These are phyloP conservation scores for Gracilaria caudata DNA, from an alignment of 23 red algal genomes.

Conservation along the genomic window DNA sequence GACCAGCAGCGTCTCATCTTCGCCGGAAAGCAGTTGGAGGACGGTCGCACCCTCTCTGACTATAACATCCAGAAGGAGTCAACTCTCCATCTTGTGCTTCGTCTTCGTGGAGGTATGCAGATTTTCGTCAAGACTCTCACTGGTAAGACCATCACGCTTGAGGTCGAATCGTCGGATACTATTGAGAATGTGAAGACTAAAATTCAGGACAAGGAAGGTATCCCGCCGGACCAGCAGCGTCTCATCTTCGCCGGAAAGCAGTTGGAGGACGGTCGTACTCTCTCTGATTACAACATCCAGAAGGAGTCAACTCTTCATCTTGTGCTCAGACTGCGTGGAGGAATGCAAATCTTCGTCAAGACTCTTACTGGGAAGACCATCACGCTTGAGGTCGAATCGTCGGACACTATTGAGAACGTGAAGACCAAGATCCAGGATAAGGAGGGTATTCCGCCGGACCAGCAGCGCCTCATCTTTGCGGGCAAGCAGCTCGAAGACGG, in stretches of 20 bases:
- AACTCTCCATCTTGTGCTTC: conserved; percentile 96
- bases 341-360: conserved; percentile 99
- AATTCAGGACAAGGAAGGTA: conserved; percentile 99
- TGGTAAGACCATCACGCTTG: conserved; percentile 98
- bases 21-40: conserved; percentile 99
- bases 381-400: conserved; percentile 97
- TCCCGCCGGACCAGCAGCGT: conserved; percentile 98
- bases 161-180: conserved; percentile 97
- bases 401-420: conserved; percentile 98
- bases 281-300: conserved; percentile 98
- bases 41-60: conserved; percentile 95
- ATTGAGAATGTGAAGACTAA: conserved; percentile 99
- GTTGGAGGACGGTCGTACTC: conserved; percentile 93
- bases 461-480: conserved; percentile 98
- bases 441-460: conserved; percentile 98
- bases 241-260: conserved; percentile 98
- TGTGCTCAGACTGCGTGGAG: conserved; percentile 79
- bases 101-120: conserved; percentile 93
- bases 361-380: conserved; percentile 98
- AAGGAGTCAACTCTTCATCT: conserved; percentile 97
- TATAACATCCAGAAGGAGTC: conserved; percentile 99
- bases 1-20: conserved; percentile 99
- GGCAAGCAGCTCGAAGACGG: conserved; percentile 99
- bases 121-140: conserved; percentile 98
- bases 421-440: conserved; percentile 99